Evolutionary conservation across 345 rosid species (phyloP).

Genomic region (Lumnitzera littorea): DNA sequence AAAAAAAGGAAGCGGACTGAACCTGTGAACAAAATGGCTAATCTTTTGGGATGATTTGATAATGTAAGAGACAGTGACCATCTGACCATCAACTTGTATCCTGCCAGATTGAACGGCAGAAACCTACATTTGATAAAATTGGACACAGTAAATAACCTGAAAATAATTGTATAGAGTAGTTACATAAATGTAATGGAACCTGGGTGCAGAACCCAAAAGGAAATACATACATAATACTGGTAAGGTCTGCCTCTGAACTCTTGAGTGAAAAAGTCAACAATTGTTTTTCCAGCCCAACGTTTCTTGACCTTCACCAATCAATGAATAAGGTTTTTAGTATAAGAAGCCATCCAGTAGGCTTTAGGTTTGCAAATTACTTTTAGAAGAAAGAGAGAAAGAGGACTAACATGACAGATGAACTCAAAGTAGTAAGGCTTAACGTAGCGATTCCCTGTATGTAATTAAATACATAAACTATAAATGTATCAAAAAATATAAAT

Average conservation of each 20-base stretch:
- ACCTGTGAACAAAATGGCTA: slow-evolving; percentile 91
- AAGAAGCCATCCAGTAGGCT: not conserved
- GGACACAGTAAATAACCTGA: not conserved
- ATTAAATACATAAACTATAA: slow-evolving; percentile 16
- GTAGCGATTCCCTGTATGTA: slow-evolving; percentile 62
- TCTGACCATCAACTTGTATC: slow-evolving; percentile 75
- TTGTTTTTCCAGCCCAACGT: slow-evolving; percentile 88
- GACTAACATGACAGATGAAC: slow-evolving; percentile 77
- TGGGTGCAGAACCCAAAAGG: not conserved
- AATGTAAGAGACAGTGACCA: slow-evolving; percentile 62
- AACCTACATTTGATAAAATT: slow-evolving; percentile 29
- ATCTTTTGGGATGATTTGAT: slow-evolving; percentile 78
- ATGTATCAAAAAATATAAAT: not conserved
- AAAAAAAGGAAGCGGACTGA: not conserved
- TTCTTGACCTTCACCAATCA: slow-evolving; percentile 49
- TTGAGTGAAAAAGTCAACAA: slow-evolving; percentile 79
- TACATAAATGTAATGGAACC: not conserved
- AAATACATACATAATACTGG: slow-evolving; percentile 62
- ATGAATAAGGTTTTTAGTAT: not conserved
- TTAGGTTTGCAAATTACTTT: not conserved
- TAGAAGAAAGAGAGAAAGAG: not conserved
- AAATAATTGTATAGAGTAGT: not conserved
- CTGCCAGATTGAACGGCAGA: slow-evolving; percentile 79
- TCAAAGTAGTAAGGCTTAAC: slow-evolving; percentile 84
- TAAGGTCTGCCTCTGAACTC: slow-evolving; percentile 83